Evolutionary conservation across 495 filamentous ascomycete genomes (phyloP).

Genomic region (Aspergillus saccharolyticus): DNA sequence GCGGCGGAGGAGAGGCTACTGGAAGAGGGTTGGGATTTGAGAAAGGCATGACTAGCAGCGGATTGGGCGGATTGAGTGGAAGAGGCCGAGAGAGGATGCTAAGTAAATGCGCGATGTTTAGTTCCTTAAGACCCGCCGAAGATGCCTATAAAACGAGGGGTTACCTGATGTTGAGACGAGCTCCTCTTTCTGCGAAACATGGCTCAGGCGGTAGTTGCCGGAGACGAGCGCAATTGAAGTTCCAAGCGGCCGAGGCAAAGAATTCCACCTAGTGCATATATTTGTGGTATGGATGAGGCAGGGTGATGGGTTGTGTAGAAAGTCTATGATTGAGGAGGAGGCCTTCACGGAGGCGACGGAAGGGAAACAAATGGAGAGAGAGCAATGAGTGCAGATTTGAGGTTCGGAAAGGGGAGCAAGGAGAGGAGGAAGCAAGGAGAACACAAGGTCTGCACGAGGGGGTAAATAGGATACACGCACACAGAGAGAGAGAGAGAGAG

Average conservation of each 20-base stretch:
- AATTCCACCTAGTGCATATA: neutral
- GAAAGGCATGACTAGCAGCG: conserved; percentile 77
- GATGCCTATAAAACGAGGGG: conserved; percentile 6
- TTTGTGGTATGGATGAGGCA: neutral
- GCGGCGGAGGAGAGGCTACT: conserved; percentile 72
- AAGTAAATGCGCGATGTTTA: conserved; percentile 1
- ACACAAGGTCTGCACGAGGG: neutral
- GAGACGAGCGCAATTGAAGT: conserved; percentile 7
- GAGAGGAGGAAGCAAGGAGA: neutral
- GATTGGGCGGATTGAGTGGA: conserved; percentile 64
- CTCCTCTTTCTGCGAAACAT: conserved; percentile 54
- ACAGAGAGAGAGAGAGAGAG: too few species aligned
- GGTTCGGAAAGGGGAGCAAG: neutral
- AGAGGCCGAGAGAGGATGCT: conserved; percentile 54
- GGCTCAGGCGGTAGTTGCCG: conserved; percentile 16
- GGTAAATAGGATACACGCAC: neutral
- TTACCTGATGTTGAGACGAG: conserved; percentile 51
- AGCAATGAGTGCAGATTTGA: neutral
- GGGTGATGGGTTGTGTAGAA: neutral
- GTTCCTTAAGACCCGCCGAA: neutral
- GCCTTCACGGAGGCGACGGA: neutral
- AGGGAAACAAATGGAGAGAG: neutral
- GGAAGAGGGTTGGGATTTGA: conserved; percentile 58
- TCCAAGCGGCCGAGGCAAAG: neutral
- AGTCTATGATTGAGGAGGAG: neutral